Percentiles rank a stretch among this genome's conserved stretches.
These are phyloP conservation scores for Lactifluus subvellereus DNA, from an alignment of 768 basidiomycete genomes.

Conservation along the genomic window DNA sequence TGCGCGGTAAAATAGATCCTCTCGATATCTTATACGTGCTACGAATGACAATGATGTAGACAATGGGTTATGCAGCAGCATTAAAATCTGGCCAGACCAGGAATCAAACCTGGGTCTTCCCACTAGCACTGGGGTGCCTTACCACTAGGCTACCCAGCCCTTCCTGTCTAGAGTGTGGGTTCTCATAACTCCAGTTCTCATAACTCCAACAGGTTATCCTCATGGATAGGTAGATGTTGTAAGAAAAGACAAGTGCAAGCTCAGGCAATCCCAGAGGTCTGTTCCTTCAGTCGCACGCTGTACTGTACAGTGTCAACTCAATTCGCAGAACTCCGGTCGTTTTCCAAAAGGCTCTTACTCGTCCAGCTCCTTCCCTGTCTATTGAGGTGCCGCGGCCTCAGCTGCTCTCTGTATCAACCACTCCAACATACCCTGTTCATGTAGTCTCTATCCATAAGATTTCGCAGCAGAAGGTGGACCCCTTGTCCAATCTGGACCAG, in stretches of 20 bases:
- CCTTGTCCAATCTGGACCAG: neutral
- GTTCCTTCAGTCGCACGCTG: neutral
- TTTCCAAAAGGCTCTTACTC: neutral
- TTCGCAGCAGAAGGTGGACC: neutral
- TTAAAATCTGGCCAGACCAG: too few relatives aligned
- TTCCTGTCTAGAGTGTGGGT: too few relatives aligned
- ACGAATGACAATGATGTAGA: constrained; percentile 26
- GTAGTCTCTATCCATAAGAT: neutral
- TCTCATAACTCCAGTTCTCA: too few relatives aligned
- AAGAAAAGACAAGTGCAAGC: constrained; percentile 24
- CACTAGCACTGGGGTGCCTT: too few relatives aligned
- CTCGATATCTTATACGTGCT: constrained; percentile 24
- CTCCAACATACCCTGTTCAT: neutral
- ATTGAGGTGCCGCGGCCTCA: neutral
- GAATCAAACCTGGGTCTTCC: too few relatives aligned
- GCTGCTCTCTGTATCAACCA: neutral
- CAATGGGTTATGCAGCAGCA: too few relatives aligned
- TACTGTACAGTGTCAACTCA: neutral
- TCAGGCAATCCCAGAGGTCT: constrained; percentile 13
- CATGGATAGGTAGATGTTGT: constrained; percentile 33
- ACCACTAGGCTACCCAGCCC: too few relatives aligned
- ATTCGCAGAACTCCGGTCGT: neutral
- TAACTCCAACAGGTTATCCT: too few relatives aligned
- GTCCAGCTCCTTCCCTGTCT: neutral
- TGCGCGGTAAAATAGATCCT: constrained; percentile 17